Evolutionary conservation across 2,329 filamentous ascomycete species (phyloP).

Genomic region (Trichoderma sp.): DNA sequence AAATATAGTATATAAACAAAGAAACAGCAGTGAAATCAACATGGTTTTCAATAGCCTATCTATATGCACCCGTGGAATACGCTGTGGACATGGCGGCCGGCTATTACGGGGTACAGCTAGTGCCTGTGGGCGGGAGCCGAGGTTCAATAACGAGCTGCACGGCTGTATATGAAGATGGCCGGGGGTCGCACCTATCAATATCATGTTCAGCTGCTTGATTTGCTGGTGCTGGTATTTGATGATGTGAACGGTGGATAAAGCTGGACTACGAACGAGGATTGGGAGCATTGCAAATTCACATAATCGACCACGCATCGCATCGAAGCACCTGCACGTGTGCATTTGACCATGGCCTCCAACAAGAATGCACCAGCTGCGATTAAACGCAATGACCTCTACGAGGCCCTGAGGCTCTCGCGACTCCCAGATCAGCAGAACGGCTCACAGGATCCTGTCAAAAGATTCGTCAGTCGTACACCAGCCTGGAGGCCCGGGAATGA

Average conservation of each 20-base stretch:
- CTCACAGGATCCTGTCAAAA: conserved; percentile 22
- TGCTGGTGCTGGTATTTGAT: not conserved
- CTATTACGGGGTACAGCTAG: not conserved
- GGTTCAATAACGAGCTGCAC: not conserved
- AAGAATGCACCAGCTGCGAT: not conserved
- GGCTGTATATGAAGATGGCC: not conserved
- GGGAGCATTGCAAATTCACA: not conserved
- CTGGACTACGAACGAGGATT: not conserved
- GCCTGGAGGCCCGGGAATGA: conserved; percentile 38
- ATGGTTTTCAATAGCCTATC: not conserved
- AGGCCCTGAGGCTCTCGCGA: conserved; percentile 32
- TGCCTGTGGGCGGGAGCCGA: not conserved
- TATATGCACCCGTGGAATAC: not conserved
- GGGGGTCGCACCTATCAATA: not conserved
- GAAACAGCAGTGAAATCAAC: not conserved
- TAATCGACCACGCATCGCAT: not conserved
- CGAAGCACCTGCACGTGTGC: too few relatives aligned
- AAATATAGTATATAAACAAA: not conserved
- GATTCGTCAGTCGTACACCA: conserved; percentile 36
- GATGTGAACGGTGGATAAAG: not conserved
- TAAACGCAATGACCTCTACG: conserved; percentile 33
- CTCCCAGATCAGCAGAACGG: conserved; percentile 26
- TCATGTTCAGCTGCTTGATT: not conserved
- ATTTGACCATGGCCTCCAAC: not conserved
- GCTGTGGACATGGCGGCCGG: not conserved